phyloP scores from a whole-genome alignment of 306 rosid species.

The Cercis canadensis region DNA sequence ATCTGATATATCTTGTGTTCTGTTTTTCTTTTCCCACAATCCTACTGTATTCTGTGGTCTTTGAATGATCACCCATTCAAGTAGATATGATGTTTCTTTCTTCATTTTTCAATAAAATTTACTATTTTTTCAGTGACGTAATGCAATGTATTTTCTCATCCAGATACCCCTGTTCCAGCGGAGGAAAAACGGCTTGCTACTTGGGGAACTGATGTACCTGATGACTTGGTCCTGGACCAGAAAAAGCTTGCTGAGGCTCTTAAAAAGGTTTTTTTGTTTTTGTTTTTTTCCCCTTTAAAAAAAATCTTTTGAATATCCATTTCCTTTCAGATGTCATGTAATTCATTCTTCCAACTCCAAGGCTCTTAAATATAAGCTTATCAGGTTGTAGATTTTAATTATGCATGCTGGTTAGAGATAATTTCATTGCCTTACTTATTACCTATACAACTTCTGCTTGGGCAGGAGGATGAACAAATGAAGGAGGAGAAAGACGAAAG shows the following conservation, averaged over 20 bases:
- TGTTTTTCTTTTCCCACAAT: not conserved
- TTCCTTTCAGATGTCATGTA: no score
- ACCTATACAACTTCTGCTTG: conserved; percentile 9
- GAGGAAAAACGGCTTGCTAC: conserved; percentile 67
- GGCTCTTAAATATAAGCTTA: no score
- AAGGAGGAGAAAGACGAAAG: conserved; percentile 71
- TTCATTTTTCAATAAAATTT: not conserved
- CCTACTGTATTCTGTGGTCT: not conserved
- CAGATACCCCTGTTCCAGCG: conserved; percentile 48
- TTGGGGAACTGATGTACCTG: conserved; percentile 79
- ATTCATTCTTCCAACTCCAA: no score
- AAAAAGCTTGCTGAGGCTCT: conserved; percentile 61
- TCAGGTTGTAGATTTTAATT: no score
- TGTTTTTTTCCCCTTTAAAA: no score
- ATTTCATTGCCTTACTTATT: not conserved
- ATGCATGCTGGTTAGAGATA: not conserved
- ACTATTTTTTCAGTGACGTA: not conserved
- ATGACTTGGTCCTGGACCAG: conserved; percentile 59
- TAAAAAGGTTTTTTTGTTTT: conserved; percentile 48
- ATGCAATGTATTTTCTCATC: conserved; percentile 22
- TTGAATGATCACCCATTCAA: not conserved
- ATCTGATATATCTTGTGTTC: not conserved
- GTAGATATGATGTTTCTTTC: not conserved
- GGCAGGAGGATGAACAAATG: conserved; percentile 63
- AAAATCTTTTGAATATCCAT: no score